Percentiles rank a stretch among this genome's conserved stretches.
These are phyloP conservation scores for Streptanthus diversifolius DNA, from an alignment of 345 rosid genomes.

Conservation along the genomic window DNA sequence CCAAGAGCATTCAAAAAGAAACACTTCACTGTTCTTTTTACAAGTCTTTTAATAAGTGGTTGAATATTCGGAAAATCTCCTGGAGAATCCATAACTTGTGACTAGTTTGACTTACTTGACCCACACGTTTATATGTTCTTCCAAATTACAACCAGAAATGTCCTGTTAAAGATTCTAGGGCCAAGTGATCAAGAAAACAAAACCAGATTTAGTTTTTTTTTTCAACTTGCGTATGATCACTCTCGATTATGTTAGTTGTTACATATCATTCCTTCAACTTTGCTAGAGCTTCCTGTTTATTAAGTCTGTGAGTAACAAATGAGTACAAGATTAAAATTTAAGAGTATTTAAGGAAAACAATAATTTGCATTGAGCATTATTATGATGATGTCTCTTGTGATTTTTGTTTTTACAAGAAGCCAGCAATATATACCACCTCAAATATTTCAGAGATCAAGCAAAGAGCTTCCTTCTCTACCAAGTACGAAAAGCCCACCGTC, in stretches of 20 bases:
- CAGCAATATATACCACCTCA: slow-evolving; percentile 34
- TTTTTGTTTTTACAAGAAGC: slow-evolving; percentile 17
- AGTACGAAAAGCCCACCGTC: slow-evolving; percentile 97
- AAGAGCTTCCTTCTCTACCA: slow-evolving; percentile 83
- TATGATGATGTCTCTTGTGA: slow-evolving; percentile 3
- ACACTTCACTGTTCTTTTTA: neutral
- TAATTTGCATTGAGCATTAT: slow-evolving; percentile 18
- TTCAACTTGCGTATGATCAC: neutral
- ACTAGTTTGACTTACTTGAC: slow-evolving; percentile 30
- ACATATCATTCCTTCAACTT: neutral
- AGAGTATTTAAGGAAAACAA: neutral
- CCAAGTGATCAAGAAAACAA: neutral
- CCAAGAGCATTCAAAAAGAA: neutral
- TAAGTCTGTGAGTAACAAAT: neutral
- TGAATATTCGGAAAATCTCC: slow-evolving; percentile 57
- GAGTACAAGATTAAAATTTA: neutral
- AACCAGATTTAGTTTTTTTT: neutral
- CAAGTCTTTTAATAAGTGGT: slow-evolving; percentile 17
- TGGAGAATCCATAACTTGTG: slow-evolving; percentile 40
- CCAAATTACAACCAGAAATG: neutral
- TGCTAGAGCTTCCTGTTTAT: neutral
- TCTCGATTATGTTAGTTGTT: neutral
- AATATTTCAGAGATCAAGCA: slow-evolving; percentile 42
- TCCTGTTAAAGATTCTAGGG: neutral
- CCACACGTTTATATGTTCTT: neutral